These are phyloP conservation scores for Candida lessepsii DNA, from an alignment of 805 yeast species.

Conservation along the genomic window DNA sequence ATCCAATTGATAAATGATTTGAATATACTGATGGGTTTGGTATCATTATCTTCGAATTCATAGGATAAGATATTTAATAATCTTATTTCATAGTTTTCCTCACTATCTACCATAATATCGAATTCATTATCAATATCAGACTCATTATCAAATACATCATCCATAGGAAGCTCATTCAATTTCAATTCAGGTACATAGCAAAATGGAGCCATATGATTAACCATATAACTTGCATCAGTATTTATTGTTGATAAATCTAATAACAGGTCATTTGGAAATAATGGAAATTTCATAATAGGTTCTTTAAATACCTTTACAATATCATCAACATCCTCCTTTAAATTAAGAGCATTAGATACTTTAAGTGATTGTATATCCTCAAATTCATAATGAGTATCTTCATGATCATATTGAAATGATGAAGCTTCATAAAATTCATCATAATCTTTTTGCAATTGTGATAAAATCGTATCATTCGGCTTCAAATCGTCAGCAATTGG, in stretches of 20 bases:
- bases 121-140: background rate
- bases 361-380: conserved; percentile 8
- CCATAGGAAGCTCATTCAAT: background rate
- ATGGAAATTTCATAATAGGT: conserved; percentile 16
- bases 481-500: conserved; percentile 1
- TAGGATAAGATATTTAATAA: conserved; percentile 10
- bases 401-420: conserved; percentile 5
- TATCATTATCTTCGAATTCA: background rate
- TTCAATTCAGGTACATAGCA: conserved; percentile 13
- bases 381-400: conserved; percentile 7
- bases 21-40: background rate
- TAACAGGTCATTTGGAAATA: conserved; percentile 4
- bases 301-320: conserved; percentile 6
- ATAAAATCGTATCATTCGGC: background rate
- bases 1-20: conserved; percentile 14
- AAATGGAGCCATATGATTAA: conserved; percentile 16
- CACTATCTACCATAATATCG: background rate
- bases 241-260: conserved; percentile 8
- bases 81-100: conserved; percentile 4
- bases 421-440: conserved; percentile 11
- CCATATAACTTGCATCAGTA: background rate
- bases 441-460: conserved; percentile 1
- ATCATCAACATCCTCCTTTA: background rate
- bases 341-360: background rate
- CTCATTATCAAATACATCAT: background rate